A percentile compares a stretch with the other conserved stretches of the same genome.
Evolutionary conservation across 371 early-diverging fungal species (phyloP).

Genomic region (Apophysomyces variabilis): DNA sequence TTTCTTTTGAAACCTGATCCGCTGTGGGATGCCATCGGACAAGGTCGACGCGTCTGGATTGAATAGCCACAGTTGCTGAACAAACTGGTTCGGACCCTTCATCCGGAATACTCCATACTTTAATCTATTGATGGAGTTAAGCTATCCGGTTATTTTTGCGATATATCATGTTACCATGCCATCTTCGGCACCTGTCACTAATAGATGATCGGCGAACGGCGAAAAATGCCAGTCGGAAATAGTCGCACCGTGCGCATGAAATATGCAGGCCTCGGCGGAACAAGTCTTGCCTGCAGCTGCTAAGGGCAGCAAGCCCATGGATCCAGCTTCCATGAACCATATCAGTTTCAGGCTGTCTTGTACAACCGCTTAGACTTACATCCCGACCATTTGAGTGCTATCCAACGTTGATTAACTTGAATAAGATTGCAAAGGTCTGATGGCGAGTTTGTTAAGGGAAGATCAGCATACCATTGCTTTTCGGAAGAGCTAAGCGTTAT

Average conservation of each 20-base stretch:
- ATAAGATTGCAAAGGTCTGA: slow-evolving; percentile 56
- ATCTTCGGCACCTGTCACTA: slow-evolving; percentile 61
- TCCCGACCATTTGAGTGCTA: slow-evolving; percentile 57
- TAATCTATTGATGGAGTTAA: slow-evolving; percentile 18
- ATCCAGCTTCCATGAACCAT: slow-evolving; percentile 34
- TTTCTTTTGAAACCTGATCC: slow-evolving; percentile 34
- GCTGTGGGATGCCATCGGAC: slow-evolving; percentile 66
- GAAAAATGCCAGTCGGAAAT: slow-evolving; percentile 66
- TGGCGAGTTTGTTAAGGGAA: slow-evolving; percentile 47
- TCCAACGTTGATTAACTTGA: slow-evolving; percentile 48
- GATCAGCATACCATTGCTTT: slow-evolving; percentile 62
- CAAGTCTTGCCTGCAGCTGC: slow-evolving; percentile 48
- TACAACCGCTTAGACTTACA: slow-evolving; percentile 27
- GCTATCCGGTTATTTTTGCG: background rate
- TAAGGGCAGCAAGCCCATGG: slow-evolving; percentile 49
- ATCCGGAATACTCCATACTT: slow-evolving; percentile 46
- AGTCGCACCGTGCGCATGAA: slow-evolving; percentile 51
- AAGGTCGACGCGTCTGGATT: slow-evolving; percentile 50
- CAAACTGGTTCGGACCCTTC: slow-evolving; percentile 18
- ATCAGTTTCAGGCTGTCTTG: slow-evolving; percentile 10
- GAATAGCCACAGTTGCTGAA: slow-evolving; percentile 23
- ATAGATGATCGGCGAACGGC: slow-evolving; percentile 45
- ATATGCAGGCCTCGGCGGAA: slow-evolving; percentile 34
- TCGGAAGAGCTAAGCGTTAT: background rate
- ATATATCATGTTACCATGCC: slow-evolving; percentile 43